Percentiles rank a stretch among this genome's conserved stretches.
These are phyloP conservation scores for Globisporangium polare DNA, from an alignment of 352 stramenopile species.

Conservation along the genomic window DNA sequence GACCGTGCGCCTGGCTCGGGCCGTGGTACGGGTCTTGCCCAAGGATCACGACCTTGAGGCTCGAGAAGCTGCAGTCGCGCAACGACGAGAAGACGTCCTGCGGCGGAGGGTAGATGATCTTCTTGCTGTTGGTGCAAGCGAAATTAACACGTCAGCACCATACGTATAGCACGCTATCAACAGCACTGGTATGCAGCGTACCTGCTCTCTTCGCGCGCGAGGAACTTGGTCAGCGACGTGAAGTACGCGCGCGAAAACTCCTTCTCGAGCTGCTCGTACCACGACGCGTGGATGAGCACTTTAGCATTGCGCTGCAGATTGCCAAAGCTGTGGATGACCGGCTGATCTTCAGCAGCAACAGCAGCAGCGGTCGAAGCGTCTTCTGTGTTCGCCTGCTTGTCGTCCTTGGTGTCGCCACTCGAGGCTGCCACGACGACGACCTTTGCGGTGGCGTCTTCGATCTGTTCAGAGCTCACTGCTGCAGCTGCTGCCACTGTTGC, in stretches of 20 bases:
- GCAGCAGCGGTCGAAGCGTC: not conserved
- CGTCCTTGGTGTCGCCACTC: not conserved
- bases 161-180: not conserved
- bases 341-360: not conserved
- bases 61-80: conserved; percentile 83
- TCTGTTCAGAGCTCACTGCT: not conserved
- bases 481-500: not conserved
- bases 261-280: conserved; percentile 49
- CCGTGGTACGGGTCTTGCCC: conserved; percentile 92
- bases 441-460: not conserved
- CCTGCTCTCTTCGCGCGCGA: conserved; percentile 45
- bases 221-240: conserved; percentile 36
- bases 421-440: not conserved
- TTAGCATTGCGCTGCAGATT: conserved; percentile 31
- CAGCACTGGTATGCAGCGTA: conserved; percentile 12
- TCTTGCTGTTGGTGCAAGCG: conserved; percentile 27
- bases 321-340: conserved; percentile 28
- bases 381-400: not conserved
- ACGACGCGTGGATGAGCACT: conserved; percentile 48
- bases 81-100: conserved; percentile 88
- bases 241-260: conserved; percentile 52
- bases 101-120: conserved; percentile 85
- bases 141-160: not conserved
- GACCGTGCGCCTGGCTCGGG: conserved; percentile 76
- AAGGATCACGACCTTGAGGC: conserved; percentile 92